Evolutionary conservation across 2,329 filamentous ascomycete genomes (phyloP).

Genomic region (Colletotrichum somersetense): DNA sequence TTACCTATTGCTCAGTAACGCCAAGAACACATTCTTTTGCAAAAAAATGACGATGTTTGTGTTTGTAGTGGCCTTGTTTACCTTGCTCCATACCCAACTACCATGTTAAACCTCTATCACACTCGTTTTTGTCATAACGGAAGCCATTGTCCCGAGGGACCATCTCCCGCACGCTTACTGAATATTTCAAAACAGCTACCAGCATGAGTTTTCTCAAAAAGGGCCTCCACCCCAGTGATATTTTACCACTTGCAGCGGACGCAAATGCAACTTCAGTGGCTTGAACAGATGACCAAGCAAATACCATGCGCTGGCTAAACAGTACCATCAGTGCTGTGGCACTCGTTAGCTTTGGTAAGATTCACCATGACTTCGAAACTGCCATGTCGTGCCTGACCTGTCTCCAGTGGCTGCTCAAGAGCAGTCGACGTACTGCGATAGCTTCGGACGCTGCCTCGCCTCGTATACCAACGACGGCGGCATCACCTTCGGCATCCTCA

Average conservation of each 20-base stretch:
- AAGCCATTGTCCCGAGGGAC: background rate
- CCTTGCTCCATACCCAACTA: background rate
- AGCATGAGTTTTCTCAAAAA: background rate
- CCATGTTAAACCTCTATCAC: background rate
- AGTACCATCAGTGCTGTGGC: conserved; percentile 23
- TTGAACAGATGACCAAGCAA: background rate
- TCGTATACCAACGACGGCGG: conserved; percentile 46
- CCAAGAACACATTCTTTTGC: background rate
- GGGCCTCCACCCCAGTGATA: background rate
- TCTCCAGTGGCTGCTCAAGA: conserved; percentile 25
- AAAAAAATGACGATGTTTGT: background rate
- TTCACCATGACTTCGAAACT: too few species aligned
- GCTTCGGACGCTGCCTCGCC: conserved; percentile 43
- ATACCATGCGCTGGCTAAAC: conserved; percentile 39
- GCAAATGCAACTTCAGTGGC: too few species aligned
- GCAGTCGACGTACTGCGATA: conserved; percentile 43
- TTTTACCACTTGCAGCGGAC: background rate
- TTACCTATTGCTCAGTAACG: background rate
- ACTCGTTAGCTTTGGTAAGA: conserved; percentile 38
- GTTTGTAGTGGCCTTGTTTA: conserved; percentile 6
- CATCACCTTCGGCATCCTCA: conserved; percentile 52
- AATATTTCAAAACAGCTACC: background rate
- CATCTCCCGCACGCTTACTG: background rate
- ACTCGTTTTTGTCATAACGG: conserved; percentile 3
- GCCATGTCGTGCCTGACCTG: background rate